Evolutionary conservation across 2,329 filamentous ascomycete species (phyloP).

Genomic region (Neofusicoccum parvum): DNA sequence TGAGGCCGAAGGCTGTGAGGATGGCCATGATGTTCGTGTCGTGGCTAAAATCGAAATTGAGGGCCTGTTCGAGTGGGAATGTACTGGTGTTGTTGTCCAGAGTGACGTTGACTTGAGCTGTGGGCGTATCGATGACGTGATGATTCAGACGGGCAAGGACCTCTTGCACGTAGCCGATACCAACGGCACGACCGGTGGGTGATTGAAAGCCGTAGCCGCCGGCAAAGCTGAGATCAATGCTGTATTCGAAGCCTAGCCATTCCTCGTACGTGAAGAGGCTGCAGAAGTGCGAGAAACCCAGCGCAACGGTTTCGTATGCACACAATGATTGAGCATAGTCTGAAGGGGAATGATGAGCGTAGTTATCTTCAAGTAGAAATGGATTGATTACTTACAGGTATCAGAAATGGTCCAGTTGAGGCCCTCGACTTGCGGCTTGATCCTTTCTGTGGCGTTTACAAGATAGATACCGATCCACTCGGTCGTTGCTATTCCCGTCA

Average conservation of each 20-base stretch:
- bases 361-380: constrained; percentile 20
- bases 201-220: constrained; percentile 65
- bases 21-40: constrained; percentile 74
- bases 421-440: constrained; percentile 54
- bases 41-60: constrained; percentile 79
- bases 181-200: constrained; percentile 69
- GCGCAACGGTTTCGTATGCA: constrained; percentile 76
- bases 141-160: constrained; percentile 70
- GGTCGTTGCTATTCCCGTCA: constrained; percentile 44
- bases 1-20: constrained; percentile 71
- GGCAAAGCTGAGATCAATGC: constrained; percentile 66
- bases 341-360: constrained; percentile 26
- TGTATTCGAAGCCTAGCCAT: constrained; percentile 73
- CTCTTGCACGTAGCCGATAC: constrained; percentile 69
- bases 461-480: constrained; percentile 69
- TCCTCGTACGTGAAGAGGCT: constrained; percentile 74
- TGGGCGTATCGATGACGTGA: constrained; percentile 53
- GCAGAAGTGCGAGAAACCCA: constrained; percentile 75
- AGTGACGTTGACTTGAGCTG: constrained; percentile 62
- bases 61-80: constrained; percentile 71
- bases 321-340: constrained; percentile 72
- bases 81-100: constrained; percentile 68
- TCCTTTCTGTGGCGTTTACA: constrained; percentile 62
- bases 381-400: constrained; percentile 29
- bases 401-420: constrained; percentile 39